Percentiles rank a stretch among this genome's conserved stretches.
These are phyloP conservation scores for Exophiala spinifera DNA, from an alignment of 2,329 filamentous ascomycete species.

Conservation along the genomic window DNA sequence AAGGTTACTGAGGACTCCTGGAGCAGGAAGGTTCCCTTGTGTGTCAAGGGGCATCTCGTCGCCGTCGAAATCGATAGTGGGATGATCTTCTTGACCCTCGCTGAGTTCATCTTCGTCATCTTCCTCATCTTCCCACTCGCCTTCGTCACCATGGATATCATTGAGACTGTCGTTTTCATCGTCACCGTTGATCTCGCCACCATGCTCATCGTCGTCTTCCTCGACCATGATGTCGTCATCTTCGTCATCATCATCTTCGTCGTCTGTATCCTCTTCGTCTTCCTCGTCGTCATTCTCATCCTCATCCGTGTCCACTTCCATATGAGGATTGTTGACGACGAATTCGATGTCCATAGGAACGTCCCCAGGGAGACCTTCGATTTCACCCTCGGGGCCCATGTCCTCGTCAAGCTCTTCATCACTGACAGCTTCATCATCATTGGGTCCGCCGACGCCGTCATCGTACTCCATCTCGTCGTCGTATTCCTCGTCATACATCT, in stretches of 20 bases:
- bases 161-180: conserved; percentile 34
- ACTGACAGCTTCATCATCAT: conserved; percentile 81
- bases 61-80: conserved; percentile 41
- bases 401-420: conserved; percentile 77
- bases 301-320: conserved; percentile 63
- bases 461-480: conserved; percentile 92
- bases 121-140: conserved; percentile 51
- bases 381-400: conserved; percentile 68
- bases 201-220: conserved; percentile 51
- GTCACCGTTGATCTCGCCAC: conserved; percentile 40
- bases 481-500: conserved; percentile 89
- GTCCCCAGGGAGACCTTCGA: conserved; percentile 62
- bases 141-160: conserved; percentile 39
- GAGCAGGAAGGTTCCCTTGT: conserved; percentile 41
- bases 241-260: conserved; percentile 52
- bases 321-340: conserved; percentile 66
- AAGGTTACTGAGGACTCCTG: conserved; percentile 35
- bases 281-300: conserved; percentile 60
- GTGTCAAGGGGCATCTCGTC: conserved; percentile 41
- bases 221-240: conserved; percentile 53
- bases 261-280: conserved; percentile 57
- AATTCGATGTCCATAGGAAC: conserved; percentile 75
- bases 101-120: conserved; percentile 44
- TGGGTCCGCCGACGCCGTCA: conserved; percentile 65
- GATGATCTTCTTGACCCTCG: conserved; percentile 43